Base-by-base conservation (phyloP, 2,329 filamentous ascomycete genomes). In the Talaromyces albobiverticillius region DNA sequence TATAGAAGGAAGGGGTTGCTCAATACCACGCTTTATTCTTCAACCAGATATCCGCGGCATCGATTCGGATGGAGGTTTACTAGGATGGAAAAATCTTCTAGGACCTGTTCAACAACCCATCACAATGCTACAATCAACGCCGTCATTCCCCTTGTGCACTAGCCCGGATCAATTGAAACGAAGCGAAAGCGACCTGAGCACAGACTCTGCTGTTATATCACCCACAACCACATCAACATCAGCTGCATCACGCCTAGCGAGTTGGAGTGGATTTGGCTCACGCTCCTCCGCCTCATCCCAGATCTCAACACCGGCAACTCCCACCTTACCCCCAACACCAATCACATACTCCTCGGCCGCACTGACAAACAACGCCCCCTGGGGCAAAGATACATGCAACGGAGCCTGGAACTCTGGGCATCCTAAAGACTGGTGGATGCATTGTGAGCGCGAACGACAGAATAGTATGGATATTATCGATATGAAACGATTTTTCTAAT, bases 361-460 rank as follows among this genome's bases (percentile, higher is more conserved):
- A n/a, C 10, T 25, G 16, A 23, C 42, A 11, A 57, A 60, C 2
- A 60, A 62, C 23, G 61, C 72, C 6, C 70, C 69, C 10, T 75
- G 71, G 71, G 67, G 70, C 16, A 69, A 68, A 53, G 73, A 75
- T 50, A 68, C 65, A n/a, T 76, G 73, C 56, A 75, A 71, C 38
- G 73, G 73, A 8, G 69, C 71, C 5, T 76, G 73, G 73, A 76
- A 76, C 55, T 67, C 67, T 41, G 60, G 62, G 16, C 71, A 74
- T 57, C 70, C 67, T 52, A 68, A 71, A 34, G 73, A 75, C 22
- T 76, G 73, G 73, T 75, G 73, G 73, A 72, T 68, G 54, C 73
- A 76, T 55, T 68, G 73, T 62, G 73, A 76, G 60, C 67, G 73
- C 38, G 72, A 75, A 55, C 70, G 71, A 32, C 67, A 68, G 11